These are phyloP conservation scores for Irpex sp. DNA, from an alignment of 1,284 basidiomycete species.

Conservation along the genomic window DNA sequence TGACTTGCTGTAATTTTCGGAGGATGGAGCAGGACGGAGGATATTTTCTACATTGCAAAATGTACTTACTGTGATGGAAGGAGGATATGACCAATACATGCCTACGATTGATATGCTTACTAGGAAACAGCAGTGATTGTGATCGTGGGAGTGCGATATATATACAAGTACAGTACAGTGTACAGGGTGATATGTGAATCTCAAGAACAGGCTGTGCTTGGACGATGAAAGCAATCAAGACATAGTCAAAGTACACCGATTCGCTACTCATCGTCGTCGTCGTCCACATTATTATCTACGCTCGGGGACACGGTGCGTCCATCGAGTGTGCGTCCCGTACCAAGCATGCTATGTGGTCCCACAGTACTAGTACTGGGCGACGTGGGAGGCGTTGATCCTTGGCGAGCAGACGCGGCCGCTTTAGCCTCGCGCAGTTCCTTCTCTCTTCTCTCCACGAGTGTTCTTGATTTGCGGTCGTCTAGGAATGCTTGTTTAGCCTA, in stretches of 20 bases:
- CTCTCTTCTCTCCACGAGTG: constrained; percentile 51
- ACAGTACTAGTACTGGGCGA: constrained; percentile 11
- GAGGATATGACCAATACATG: background rate
- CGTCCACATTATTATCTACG: constrained; percentile 10
- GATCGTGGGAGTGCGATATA: too few species aligned
- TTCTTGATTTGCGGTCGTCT: constrained; percentile 62
- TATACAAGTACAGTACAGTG: too few species aligned
- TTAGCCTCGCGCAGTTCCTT: constrained; percentile 42
- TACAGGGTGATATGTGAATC: too few species aligned
- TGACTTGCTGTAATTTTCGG: too few species aligned
- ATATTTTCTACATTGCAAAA: background rate
- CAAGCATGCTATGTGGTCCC: constrained; percentile 22
- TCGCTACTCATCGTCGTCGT: constrained; percentile 10
- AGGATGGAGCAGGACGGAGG: too few species aligned
- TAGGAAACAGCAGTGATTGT: too few species aligned
- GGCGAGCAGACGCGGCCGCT: constrained; percentile 21
- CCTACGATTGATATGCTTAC: background rate
- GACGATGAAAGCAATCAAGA: too few species aligned
- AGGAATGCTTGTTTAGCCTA: constrained; percentile 72
- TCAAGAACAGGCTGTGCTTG: too few species aligned
- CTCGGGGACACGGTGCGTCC: constrained; percentile 1
- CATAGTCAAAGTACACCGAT: too few species aligned
- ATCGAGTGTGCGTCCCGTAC: constrained; percentile 17
- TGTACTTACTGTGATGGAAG: background rate
- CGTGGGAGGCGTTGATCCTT: constrained; percentile 10